Evolutionary conservation across 805 yeast species (phyloP), one percentile per base, ranked within the genome.

Genomic region (Nakazawaea populi): DNA sequence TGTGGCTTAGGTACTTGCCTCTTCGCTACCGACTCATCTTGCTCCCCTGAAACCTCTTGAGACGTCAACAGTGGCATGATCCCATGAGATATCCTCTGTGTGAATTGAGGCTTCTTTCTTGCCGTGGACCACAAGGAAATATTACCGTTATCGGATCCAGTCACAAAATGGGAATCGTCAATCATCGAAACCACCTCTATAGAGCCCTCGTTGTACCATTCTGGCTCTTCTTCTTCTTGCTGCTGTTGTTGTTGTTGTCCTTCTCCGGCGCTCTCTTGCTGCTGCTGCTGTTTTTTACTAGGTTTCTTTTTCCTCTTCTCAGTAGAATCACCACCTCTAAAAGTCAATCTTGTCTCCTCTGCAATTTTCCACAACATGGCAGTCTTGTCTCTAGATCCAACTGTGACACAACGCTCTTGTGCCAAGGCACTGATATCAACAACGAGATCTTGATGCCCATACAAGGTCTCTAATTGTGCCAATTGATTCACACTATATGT

Each of bases 361-460:
- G 96, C 82, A 57, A 94, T 89, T 66, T 94, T 94, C 99, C 99
- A 94, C 60, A 88, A 73, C 85, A 95, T 86, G 8, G 92, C 97
- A 5, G 97, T 88, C 60, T 95, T 83, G 69, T 94, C 99, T 59
- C 98, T 81, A 3, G 96, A 77, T 14, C 99, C 99, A 34, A 92
- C 98, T 29, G 96, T 89, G 14, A 94, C 91, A 73, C 99, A 94
- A 52, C 97, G 81, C 63, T 94, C 98, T 66, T 83, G 83, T 8
- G 80, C 79, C 54, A 94, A 71, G 0, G 97, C 89, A 27, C 89
- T 71, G 49, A 94, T 84, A 61, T 85, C 97, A 42, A 79, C 77
- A 43, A 92, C 91, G 49, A 80, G 73, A 63, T 94, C 99, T 70
- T 94, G 98, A 68, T 94, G 99, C 2, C 99, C 99, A 64, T 89